These are phyloP conservation scores for Pleurotus citrinopileatus DNA, from an alignment of 768 basidiomycete genomes.

Conservation along the genomic window DNA sequence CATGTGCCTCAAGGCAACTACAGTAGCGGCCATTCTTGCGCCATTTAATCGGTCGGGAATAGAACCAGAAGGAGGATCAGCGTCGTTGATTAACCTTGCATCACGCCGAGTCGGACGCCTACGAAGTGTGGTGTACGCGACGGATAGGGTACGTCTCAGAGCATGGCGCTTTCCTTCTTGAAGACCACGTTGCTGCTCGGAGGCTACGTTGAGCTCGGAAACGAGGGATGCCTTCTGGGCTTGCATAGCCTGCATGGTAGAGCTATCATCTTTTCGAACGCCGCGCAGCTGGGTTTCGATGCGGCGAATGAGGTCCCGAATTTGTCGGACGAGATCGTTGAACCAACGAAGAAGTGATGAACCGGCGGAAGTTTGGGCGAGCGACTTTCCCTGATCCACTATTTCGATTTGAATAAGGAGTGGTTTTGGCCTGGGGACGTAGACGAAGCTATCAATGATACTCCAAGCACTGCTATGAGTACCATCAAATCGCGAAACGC, in stretches of 20 bases:
- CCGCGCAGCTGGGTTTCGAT: conserved; percentile 4
- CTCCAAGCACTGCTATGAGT: conserved; percentile 1
- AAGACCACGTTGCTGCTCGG: not conserved
- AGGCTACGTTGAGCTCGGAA: not conserved
- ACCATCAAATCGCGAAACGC: conserved; percentile 1
- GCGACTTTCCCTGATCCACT: conserved; percentile 6
- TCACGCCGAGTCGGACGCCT: not conserved
- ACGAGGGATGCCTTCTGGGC: not conserved
- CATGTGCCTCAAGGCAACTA: not conserved
- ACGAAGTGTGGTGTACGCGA: not conserved
- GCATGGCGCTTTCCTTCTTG: not conserved
- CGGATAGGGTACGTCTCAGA: not conserved
- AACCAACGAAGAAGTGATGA: conserved; percentile 1
- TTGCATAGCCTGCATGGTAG: not conserved
- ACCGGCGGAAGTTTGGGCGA: conserved; percentile 4
- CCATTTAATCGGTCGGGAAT: not conserved
- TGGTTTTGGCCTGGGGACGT: not conserved
- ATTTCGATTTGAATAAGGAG: conserved; percentile 6
- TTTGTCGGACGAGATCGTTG: conserved; percentile 1
- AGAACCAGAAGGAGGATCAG: not conserved
- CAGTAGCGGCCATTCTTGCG: not conserved
- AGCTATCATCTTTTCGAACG: not conserved
- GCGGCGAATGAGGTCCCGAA: conserved; percentile 6
- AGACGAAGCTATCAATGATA: not conserved
- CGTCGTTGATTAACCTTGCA: not conserved